Evolutionary conservation across 352 stramenopile genomes (phyloP).

Genomic region (Globisporangium perplexum): DNA sequence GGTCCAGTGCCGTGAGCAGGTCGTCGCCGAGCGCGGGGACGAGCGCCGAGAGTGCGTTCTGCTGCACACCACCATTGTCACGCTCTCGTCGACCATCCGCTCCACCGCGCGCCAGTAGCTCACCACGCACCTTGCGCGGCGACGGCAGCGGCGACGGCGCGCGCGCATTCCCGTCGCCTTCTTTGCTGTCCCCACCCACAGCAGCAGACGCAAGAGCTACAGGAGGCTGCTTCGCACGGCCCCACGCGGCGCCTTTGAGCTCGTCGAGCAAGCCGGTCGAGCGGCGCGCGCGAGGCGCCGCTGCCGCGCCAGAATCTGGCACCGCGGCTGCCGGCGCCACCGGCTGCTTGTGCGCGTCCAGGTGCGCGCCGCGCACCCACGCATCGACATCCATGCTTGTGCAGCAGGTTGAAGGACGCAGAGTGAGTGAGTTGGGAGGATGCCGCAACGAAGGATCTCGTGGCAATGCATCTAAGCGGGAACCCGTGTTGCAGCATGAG

Average conservation of each 20-base stretch:
- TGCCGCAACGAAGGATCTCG: not conserved
- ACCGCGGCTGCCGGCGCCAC: not conserved
- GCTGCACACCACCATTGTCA: not conserved
- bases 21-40: constrained; percentile 64
- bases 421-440: not conserved
- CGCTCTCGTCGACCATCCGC: not conserved
- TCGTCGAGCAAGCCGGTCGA: constrained; percentile 47
- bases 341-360: too few species aligned
- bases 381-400: constrained; percentile 15
- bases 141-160: constrained; percentile 24
- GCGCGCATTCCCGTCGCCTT: not conserved
- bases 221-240: not conserved
- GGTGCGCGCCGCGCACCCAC: constrained; percentile 5
- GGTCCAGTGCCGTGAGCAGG: constrained; percentile 61
- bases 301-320: not conserved
- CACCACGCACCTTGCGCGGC: constrained; percentile 22
- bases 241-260: constrained; percentile 37
- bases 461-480: too few species aligned
- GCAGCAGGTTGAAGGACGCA: not conserved
- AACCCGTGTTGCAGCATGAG: too few species aligned
- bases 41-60: constrained; percentile 37
- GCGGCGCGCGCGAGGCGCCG: constrained; percentile 1
- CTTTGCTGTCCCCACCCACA: constrained; percentile 13
- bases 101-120: not conserved
- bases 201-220: constrained; percentile 6